phyloP scores from a whole-genome alignment of 352 stramenopile species.

The Phytopythium helicoides region DNA sequence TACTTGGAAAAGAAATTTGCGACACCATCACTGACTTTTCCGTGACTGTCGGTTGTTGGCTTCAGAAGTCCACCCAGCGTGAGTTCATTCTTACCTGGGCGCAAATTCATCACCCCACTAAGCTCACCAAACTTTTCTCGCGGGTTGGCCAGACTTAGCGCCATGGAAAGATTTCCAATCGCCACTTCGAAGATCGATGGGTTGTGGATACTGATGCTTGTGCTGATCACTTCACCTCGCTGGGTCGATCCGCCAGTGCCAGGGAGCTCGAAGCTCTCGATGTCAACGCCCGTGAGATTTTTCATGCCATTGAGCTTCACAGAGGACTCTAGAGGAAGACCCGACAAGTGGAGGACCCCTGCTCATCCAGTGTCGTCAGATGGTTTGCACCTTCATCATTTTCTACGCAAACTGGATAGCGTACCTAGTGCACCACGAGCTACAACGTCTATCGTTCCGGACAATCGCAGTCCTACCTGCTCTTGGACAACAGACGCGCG shows the following conservation, averaged over 20 bases:
- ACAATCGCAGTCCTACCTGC: constrained; percentile 41
- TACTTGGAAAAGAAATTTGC: constrained; percentile 71
- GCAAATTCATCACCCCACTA: constrained; percentile 52
- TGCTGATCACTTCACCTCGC: constrained; percentile 48
- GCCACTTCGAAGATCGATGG: constrained; percentile 67
- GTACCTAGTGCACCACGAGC: constrained; percentile 64
- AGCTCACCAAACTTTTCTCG: constrained; percentile 48
- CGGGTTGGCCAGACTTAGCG: constrained; percentile 29
- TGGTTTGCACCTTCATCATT: background rate
- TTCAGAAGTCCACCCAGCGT: constrained; percentile 45
- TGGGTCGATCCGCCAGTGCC: constrained; percentile 31
- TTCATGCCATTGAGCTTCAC: constrained; percentile 56
- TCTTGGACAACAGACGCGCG: constrained; percentile 54
- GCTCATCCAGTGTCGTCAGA: constrained; percentile 6
- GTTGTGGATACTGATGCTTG: constrained; percentile 65
- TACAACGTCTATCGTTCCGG: constrained; percentile 57
- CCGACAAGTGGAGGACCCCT: constrained; percentile 50
- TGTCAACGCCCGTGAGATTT: constrained; percentile 55
- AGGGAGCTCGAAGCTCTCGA: constrained; percentile 58
- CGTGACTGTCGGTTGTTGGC: constrained; percentile 34
- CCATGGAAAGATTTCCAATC: constrained; percentile 60
- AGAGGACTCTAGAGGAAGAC: constrained; percentile 45
- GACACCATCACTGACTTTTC: constrained; percentile 47
- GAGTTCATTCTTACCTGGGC: constrained; percentile 46
- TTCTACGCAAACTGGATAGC: constrained; percentile 1